Conservation (phyloP, 2,329 filamentous ascomycete species). For the Coniosporium uncinatum region DNA sequence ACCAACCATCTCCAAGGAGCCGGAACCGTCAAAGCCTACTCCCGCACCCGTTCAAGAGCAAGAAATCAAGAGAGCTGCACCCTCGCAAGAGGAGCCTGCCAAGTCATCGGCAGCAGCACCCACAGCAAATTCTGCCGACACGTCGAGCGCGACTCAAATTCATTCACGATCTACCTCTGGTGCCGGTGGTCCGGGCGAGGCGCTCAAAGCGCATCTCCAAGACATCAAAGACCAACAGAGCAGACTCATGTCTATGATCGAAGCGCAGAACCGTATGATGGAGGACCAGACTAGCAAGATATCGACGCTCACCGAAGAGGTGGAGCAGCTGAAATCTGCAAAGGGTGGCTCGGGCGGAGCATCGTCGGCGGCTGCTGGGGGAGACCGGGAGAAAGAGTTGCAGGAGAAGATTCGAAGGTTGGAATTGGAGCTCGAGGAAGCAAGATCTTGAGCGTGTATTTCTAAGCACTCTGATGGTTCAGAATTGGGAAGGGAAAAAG, state of each 20-base stretch:
- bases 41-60: constrained; percentile 16
- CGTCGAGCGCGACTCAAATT: background rate
- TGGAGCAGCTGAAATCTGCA: constrained; percentile 71
- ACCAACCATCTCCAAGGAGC: constrained; percentile 20
- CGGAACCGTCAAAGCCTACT: constrained; percentile 5
- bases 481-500: no score
- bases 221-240: constrained; percentile 56
- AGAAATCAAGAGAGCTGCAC: no score
- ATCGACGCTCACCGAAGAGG: constrained; percentile 60
- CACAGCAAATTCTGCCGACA: constrained; percentile 3
- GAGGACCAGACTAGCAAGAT: constrained; percentile 74
- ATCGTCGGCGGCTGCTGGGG: constrained; percentile 19
- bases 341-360: constrained; percentile 32
- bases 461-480: no score
- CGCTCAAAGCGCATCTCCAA: constrained; percentile 60
- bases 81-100: constrained; percentile 13
- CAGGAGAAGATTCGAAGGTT: constrained; percentile 31
- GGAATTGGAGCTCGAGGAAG: constrained; percentile 31
- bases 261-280: constrained; percentile 74
- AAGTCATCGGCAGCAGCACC: constrained; percentile 6
- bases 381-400: constrained; percentile 19
- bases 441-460: constrained; percentile 6
- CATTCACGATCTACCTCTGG: constrained; percentile 3
- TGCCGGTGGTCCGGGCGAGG: constrained; percentile 33
- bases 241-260: constrained; percentile 47